A percentile compares a stretch with the other conserved stretches of the same genome.
Evolutionary conservation across 2,329 filamentous ascomycete species (phyloP).

Genomic region (Tothia fuscella): DNA sequence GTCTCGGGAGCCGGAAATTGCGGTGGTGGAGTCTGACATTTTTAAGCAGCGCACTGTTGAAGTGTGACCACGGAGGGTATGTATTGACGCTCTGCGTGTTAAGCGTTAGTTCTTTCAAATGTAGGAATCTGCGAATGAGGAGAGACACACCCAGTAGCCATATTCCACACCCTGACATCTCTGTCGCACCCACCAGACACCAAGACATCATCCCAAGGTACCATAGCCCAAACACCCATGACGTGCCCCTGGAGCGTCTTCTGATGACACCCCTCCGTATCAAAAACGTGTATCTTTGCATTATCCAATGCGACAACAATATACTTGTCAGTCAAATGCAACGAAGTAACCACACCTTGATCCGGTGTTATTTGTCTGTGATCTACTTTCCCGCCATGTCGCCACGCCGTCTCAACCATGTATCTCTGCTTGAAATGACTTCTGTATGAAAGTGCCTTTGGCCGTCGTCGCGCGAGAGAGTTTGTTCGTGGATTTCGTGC

Average conservation of each 20-base stretch:
- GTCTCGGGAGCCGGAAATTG: slow-evolving; percentile 91
- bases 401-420: slow-evolving; percentile 94
- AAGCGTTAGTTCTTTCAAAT: slow-evolving; percentile 18
- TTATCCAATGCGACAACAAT: slow-evolving; percentile 97
- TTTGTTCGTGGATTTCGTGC: slow-evolving; percentile 25
- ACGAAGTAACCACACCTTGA: slow-evolving; percentile 88
- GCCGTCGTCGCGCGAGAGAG: slow-evolving; percentile 35
- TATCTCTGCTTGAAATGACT: slow-evolving; percentile 97
- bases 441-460: slow-evolving; percentile 70
- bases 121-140: no score
- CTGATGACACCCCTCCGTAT: slow-evolving; percentile 77
- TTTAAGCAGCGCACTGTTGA: slow-evolving; percentile 95
- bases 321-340: slow-evolving; percentile 89
- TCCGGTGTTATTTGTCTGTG: slow-evolving; percentile 88
- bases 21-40: slow-evolving; percentile 89
- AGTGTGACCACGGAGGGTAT: slow-evolving; percentile 85
- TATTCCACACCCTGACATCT: slow-evolving; percentile 93
- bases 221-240: slow-evolving; percentile 99
- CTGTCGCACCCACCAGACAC: slow-evolving; percentile 95
- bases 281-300: slow-evolving; percentile 96
- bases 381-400: slow-evolving; percentile 74
- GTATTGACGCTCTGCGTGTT: slow-evolving; percentile 45
- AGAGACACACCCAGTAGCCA: slow-evolving; percentile 67
- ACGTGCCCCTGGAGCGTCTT: slow-evolving; percentile 89
- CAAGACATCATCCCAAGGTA: slow-evolving; percentile 89